Conservation (phyloP, 1,284 basidiomycete species). For the Rugosomyces carneus region DNA sequence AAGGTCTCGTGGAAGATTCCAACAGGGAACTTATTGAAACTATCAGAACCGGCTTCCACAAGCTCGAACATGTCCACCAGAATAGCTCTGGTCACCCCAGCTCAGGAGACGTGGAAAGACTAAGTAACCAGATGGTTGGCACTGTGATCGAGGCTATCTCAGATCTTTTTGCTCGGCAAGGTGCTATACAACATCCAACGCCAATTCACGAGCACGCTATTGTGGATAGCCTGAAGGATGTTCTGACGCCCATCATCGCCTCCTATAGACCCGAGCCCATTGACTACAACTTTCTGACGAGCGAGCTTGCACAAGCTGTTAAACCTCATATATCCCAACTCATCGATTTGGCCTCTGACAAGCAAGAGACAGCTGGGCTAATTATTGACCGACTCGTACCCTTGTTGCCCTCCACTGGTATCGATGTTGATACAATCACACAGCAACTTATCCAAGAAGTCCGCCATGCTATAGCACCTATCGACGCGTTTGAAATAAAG, state of each 20-base stretch:
- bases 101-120: constrained; percentile 42
- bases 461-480: constrained; percentile 59
- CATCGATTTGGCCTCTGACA: constrained; percentile 80
- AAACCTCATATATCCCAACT: constrained; percentile 82
- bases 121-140: constrained; percentile 47
- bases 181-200: constrained; percentile 39
- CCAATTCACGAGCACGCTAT: constrained; percentile 45
- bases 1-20: constrained; percentile 60
- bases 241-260: constrained; percentile 54
- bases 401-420: constrained; percentile 44
- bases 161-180: constrained; percentile 56
- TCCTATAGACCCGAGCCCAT: constrained; percentile 56
- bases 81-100: constrained; percentile 17
- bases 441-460: constrained; percentile 60
- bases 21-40: constrained; percentile 52
- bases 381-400: constrained; percentile 73
- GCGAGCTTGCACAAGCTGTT: constrained; percentile 70
- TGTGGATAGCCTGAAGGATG: constrained; percentile 51
- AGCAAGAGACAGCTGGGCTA: constrained; percentile 74
- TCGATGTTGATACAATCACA: constrained; percentile 55
- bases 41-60: constrained; percentile 54
- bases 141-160: constrained; percentile 55
- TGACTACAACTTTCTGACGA: constrained; percentile 72
- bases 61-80: constrained; percentile 31
- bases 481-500: constrained; percentile 78